These are phyloP conservation scores for Suillus luteus DNA, from an alignment of 768 basidiomycete genomes.

Conservation along the genomic window DNA sequence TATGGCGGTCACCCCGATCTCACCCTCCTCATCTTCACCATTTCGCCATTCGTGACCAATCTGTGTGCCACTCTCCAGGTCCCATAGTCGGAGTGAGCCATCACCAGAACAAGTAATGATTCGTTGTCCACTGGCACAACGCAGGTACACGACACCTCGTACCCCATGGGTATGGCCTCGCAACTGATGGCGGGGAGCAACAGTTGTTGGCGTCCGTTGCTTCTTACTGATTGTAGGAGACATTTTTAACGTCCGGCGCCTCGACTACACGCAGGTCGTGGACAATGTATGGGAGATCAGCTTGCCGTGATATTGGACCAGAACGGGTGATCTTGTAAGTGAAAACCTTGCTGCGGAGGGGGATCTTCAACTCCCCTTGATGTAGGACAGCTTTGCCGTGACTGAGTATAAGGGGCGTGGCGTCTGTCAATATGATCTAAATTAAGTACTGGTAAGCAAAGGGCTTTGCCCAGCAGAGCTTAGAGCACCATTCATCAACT, in stretches of 20 bases:
- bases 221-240: background rate
- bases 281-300: background rate
- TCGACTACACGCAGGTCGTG: background rate
- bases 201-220: background rate
- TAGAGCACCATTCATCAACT: background rate
- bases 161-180: background rate
- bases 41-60: background rate
- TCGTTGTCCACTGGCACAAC: background rate
- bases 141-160: background rate
- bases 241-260: background rate
- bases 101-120: conserved; percentile 1
- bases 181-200: background rate
- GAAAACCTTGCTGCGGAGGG: background rate
- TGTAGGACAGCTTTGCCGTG: background rate
- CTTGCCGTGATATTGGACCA: background rate
- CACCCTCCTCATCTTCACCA: background rate
- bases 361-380: background rate
- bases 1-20: background rate
- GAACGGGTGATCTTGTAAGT: background rate
- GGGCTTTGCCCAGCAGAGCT: background rate
- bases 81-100: conserved; percentile 2
- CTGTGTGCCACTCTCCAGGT: background rate
- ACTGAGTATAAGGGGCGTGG: background rate
- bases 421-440: background rate
- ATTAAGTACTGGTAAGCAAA: background rate